Evolutionary conservation across 371 early-diverging fungal species (phyloP).

Genomic region (Rhizopus delemar): DNA sequence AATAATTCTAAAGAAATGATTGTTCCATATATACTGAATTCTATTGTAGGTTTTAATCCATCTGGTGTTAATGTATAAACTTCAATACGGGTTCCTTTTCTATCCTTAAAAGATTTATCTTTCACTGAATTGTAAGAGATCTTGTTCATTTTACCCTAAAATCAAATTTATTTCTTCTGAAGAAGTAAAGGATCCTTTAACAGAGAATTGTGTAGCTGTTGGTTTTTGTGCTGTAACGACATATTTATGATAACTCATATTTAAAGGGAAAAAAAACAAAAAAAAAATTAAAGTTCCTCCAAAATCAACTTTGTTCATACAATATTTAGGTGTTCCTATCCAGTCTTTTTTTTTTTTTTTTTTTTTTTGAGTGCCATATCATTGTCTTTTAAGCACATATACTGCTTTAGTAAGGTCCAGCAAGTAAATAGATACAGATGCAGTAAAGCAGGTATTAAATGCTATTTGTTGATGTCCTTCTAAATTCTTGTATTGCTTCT

Average conservation of each 20-base stretch:
- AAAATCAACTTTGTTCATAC: neutral
- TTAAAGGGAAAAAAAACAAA: slow-evolving; percentile 4
- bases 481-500: too few relatives aligned
- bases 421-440: too few relatives aligned
- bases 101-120: slow-evolving; percentile 22
- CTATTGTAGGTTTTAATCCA: slow-evolving; percentile 64
- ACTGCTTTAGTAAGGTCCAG: too few relatives aligned
- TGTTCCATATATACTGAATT: slow-evolving; percentile 72
- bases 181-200: slow-evolving; percentile 68
- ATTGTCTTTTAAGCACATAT: too few relatives aligned
- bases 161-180: slow-evolving; percentile 68
- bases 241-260: slow-evolving; percentile 51
- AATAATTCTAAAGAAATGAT: slow-evolving; percentile 63
- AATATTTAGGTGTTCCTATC: too few relatives aligned
- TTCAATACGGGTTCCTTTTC: slow-evolving; percentile 76
- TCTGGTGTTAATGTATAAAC: slow-evolving; percentile 62
- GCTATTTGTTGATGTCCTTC: too few relatives aligned
- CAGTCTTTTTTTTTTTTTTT: too few relatives aligned
- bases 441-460: too few relatives aligned
- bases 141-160: slow-evolving; percentile 56
- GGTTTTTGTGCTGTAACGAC: slow-evolving; percentile 58
- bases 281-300: neutral
- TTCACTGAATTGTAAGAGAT: neutral
- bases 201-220: slow-evolving; percentile 54
- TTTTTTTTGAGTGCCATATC: too few relatives aligned